Conservation (phyloP, 768 basidiomycete genomes). For the Boletus pseudo-olivaceus region DNA sequence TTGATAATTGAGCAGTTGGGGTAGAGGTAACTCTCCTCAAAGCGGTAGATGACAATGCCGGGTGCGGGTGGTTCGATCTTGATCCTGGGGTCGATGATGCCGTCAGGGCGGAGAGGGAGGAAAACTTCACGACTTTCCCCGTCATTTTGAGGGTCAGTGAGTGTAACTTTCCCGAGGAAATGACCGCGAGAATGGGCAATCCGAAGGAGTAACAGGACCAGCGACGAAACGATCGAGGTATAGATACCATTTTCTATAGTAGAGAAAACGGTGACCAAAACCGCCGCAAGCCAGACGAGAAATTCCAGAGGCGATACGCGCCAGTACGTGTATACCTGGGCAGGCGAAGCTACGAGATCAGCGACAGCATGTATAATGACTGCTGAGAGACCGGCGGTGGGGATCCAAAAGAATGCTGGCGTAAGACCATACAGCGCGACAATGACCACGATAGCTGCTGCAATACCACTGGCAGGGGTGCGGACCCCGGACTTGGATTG, state of each 20-base stretch:
- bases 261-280: constrained; percentile 89
- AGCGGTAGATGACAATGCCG: constrained; percentile 87
- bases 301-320: constrained; percentile 91
- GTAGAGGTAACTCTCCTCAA: constrained; percentile 87
- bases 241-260: constrained; percentile 93
- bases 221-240: constrained; percentile 75
- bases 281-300: constrained; percentile 82
- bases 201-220: constrained; percentile 78
- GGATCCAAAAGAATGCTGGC: constrained; percentile 89
- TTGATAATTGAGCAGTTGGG: constrained; percentile 74
- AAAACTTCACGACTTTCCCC: constrained; percentile 68
- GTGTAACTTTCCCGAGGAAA: constrained; percentile 83
- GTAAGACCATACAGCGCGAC: constrained; percentile 95
- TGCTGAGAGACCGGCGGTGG: constrained; percentile 78
- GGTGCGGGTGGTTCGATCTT: constrained; percentile 75
- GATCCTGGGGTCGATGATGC: constrained; percentile 64
- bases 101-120: constrained; percentile 64
- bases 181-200: constrained; percentile 84
- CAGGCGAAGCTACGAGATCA: constrained; percentile 81
- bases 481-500: constrained; percentile 97
- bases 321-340: constrained; percentile 87
- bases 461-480: constrained; percentile 85
- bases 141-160: constrained; percentile 40
- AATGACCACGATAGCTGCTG: constrained; percentile 84
- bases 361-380: constrained; percentile 93